phyloP scores from a whole-genome alignment of 768 basidiomycete species.

The Mycena maculata region DNA sequence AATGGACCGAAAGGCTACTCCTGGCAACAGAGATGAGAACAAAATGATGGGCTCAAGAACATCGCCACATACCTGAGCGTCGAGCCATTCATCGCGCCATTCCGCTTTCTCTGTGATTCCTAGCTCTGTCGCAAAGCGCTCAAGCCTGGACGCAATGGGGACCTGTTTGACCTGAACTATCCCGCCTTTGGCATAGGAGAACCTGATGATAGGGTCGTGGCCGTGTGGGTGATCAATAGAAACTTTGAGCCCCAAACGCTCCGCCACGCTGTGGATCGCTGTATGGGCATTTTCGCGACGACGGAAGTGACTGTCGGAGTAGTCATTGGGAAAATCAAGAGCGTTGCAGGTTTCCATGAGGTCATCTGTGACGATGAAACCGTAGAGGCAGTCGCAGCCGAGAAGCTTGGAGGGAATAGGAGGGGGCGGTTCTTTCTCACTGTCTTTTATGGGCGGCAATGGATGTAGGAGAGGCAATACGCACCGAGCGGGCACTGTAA shows the following conservation, averaged over 20 bases:
- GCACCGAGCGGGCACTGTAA: constrained; percentile 3
- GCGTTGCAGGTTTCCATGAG: constrained; percentile 9
- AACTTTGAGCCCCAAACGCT: neutral
- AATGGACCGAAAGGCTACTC: constrained; percentile 3
- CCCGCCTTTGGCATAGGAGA: constrained; percentile 18
- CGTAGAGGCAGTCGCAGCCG: constrained; percentile 17
- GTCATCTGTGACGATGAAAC: constrained; percentile 10
- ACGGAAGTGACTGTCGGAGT: constrained; percentile 4
- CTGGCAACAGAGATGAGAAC: constrained; percentile 10
- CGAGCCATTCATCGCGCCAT: constrained; percentile 12
- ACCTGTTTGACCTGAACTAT: constrained; percentile 18
- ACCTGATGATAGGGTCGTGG: constrained; percentile 11
- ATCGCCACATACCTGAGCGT: constrained; percentile 6
- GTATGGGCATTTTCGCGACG: neutral
- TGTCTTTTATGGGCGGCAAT: constrained; percentile 6
- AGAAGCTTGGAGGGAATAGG: constrained; percentile 13
- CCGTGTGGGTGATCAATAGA: neutral
- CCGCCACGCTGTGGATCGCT: neutral
- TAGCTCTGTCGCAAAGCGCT: constrained; percentile 14
- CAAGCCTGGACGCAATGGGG: constrained; percentile 5
- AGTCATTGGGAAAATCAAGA: neutral
- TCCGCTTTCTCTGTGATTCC: constrained; percentile 14
- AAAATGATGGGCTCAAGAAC: neutral
- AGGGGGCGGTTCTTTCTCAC: constrained; percentile 11
- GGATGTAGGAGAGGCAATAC: constrained; percentile 4